Conservation (phyloP, 2,329 filamentous ascomycete genomes). For the Fusarium succisae region DNA sequence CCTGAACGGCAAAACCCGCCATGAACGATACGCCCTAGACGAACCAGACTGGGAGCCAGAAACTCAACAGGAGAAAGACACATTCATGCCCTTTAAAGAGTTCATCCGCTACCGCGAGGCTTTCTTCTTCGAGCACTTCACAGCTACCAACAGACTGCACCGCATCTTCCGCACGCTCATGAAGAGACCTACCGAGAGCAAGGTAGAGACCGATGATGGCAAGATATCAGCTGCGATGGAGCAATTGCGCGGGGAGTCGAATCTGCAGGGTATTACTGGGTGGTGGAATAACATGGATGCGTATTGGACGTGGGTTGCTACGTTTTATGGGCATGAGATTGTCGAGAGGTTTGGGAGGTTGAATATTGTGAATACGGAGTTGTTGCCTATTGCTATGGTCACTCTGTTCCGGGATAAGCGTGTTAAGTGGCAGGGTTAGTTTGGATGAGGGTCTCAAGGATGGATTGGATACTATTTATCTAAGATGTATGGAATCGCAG, state of each 20-base stretch:
- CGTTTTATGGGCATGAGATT: constrained; percentile 56
- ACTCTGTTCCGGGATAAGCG: constrained; percentile 54
- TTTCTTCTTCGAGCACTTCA: constrained; percentile 44
- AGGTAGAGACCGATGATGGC: constrained; percentile 40
- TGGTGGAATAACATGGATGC: constrained; percentile 48
- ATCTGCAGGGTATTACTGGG: constrained; percentile 33
- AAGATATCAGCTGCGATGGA: constrained; percentile 38
- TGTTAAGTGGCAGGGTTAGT: constrained; percentile 52
- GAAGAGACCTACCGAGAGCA: constrained; percentile 42
- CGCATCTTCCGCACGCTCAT: constrained; percentile 51
- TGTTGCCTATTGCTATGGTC: constrained; percentile 60
- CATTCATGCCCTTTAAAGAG: constrained; percentile 58
- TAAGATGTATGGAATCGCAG: not conserved
- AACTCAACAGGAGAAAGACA: constrained; percentile 42
- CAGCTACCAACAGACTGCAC: constrained; percentile 35
- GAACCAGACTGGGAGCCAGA: constrained; percentile 45
- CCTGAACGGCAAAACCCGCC: constrained; percentile 29
- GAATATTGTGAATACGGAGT: constrained; percentile 54
- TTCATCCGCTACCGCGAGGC: constrained; percentile 55
- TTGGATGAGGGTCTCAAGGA: rapidly evolving
- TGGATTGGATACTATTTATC: too few species aligned
- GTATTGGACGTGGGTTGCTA: constrained; percentile 60
- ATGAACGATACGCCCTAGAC: constrained; percentile 6
- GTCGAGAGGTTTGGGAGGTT: constrained; percentile 56
- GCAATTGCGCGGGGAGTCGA: constrained; percentile 26